These are phyloP conservation scores for Ochromonas danica DNA, from an alignment of 108 stramenopile species.

Conservation along the genomic window DNA sequence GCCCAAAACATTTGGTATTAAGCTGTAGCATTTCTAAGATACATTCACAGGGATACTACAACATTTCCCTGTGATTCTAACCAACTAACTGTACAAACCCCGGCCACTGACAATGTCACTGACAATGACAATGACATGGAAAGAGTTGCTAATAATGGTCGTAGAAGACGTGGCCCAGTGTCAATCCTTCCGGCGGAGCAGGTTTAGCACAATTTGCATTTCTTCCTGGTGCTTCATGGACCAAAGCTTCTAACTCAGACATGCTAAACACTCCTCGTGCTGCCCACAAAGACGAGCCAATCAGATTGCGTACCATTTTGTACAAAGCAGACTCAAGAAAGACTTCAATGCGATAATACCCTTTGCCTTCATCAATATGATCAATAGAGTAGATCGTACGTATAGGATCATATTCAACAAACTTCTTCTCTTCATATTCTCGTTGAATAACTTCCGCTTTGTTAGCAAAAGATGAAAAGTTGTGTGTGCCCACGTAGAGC, in stretches of 20 bases:
- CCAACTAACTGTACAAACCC: too few relatives aligned
- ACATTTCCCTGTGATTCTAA: too few relatives aligned
- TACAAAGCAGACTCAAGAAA: conserved; percentile 51
- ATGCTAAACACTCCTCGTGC: conserved; percentile 40
- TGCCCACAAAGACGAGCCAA: conserved; percentile 40
- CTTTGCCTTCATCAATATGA: conserved; percentile 42
- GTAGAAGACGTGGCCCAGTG: not conserved
- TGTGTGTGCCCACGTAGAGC: conserved; percentile 46
- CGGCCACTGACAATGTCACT: too few relatives aligned
- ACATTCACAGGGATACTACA: too few relatives aligned
- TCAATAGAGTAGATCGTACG: conserved; percentile 42
- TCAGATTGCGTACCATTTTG: conserved; percentile 55
- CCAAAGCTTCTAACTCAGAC: conserved; percentile 34
- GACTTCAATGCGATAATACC: conserved; percentile 39
- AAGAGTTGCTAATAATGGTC: not conserved
- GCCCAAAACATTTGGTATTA: not conserved
- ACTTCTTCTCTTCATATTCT: not conserved
- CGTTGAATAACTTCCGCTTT: conserved; percentile 11
- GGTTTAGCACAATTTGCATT: not conserved
- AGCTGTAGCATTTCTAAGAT: too few relatives aligned
- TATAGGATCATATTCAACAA: conserved; percentile 33
- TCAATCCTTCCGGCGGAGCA: not conserved
- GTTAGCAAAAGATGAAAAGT: conserved; percentile 52
- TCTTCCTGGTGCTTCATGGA: not conserved
- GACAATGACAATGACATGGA: too few relatives aligned